phyloP scores from a whole-genome alignment of 495 filamentous ascomycete genomes.

The Penicillium psychrofluorescens region DNA sequence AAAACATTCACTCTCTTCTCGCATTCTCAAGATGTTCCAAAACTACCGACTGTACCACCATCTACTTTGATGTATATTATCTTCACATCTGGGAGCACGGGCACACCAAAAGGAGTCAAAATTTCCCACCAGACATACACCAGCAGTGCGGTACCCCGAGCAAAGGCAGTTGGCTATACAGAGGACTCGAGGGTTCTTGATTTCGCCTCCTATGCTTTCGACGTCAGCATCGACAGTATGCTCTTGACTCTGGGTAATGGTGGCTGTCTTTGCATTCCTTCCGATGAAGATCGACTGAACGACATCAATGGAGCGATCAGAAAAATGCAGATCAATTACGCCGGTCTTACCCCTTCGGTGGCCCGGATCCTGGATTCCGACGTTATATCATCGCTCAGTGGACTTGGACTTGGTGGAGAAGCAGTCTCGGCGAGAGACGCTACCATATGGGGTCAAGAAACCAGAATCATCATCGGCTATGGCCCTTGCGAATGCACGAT shows the following conservation, averaged over 20 bases:
- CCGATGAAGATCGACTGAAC: constrained; percentile 41
- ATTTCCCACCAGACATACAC: constrained; percentile 42
- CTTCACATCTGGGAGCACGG: constrained; percentile 49
- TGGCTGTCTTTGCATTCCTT: constrained; percentile 45
- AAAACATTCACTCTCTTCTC: constrained; percentile 10
- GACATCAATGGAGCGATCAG: constrained; percentile 42
- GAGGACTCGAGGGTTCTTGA: constrained; percentile 31
- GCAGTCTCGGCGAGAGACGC: constrained; percentile 33
- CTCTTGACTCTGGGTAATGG: constrained; percentile 36
- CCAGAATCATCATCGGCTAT: constrained; percentile 42
- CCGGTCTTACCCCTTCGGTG: constrained; percentile 45
- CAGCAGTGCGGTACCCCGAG: constrained; percentile 29
- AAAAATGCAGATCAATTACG: constrained; percentile 35
- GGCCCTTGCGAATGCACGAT: constrained; percentile 45
- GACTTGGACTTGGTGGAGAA: constrained; percentile 47
- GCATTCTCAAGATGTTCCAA: background rate
- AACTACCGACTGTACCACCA: constrained; percentile 19
- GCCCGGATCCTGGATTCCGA: constrained; percentile 34
- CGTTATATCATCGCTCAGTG: constrained; percentile 37
- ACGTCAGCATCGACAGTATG: constrained; percentile 40
- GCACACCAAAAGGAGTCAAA: constrained; percentile 48
- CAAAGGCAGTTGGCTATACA: constrained; percentile 28
- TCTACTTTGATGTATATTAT: constrained; percentile 34
- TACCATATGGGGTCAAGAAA: constrained; percentile 27
- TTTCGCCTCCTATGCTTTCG: constrained; percentile 43